phyloP scores from a whole-genome alignment of 2,329 filamentous ascomycete genomes.

The Dissoconium aciculare region DNA sequence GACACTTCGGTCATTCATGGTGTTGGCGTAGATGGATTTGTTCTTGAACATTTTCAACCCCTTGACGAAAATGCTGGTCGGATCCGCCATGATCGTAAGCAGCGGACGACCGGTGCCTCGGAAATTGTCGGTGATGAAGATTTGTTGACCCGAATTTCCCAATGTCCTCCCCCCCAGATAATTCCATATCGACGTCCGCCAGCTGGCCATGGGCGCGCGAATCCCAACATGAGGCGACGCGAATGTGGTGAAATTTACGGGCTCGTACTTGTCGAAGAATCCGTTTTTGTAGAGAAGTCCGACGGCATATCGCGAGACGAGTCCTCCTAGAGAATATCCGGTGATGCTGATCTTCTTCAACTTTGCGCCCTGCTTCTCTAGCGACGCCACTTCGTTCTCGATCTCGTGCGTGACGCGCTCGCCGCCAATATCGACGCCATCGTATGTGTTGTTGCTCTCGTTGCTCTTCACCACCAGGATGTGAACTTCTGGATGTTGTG shows the following conservation, averaged over 20 bases:
- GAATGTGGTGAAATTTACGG: conserved; percentile 89
- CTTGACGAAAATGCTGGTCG: conserved; percentile 69
- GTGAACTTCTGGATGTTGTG: conserved; percentile 47
- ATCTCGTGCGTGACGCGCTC: conserved; percentile 51
- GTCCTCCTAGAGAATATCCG: conserved; percentile 78
- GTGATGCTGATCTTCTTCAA: conserved; percentile 74
- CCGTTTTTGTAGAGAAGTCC: conserved; percentile 72
- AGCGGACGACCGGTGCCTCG: conserved; percentile 68
- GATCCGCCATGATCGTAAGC: conserved; percentile 67
- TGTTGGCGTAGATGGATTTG: conserved; percentile 68
- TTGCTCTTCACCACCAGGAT: conserved; percentile 60
- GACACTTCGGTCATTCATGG: conserved; percentile 70
- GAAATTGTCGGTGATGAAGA: conserved; percentile 79
- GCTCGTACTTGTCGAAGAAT: conserved; percentile 62
- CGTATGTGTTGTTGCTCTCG: conserved; percentile 52
- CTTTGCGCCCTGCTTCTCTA: conserved; percentile 47
- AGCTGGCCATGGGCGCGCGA: conserved; percentile 30
- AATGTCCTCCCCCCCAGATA: conserved; percentile 67
- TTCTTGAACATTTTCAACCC: conserved; percentile 63
- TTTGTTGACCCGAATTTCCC: conserved; percentile 68
- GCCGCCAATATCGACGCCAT: conserved; percentile 54
- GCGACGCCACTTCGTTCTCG: conserved; percentile 40
- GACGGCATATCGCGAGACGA: conserved; percentile 74
- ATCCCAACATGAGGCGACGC: conserved; percentile 57
- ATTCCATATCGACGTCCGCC: conserved; percentile 45